Evolutionary conservation across 129 eudicot species (phyloP).

Genomic region (Mikania micrantha): DNA sequence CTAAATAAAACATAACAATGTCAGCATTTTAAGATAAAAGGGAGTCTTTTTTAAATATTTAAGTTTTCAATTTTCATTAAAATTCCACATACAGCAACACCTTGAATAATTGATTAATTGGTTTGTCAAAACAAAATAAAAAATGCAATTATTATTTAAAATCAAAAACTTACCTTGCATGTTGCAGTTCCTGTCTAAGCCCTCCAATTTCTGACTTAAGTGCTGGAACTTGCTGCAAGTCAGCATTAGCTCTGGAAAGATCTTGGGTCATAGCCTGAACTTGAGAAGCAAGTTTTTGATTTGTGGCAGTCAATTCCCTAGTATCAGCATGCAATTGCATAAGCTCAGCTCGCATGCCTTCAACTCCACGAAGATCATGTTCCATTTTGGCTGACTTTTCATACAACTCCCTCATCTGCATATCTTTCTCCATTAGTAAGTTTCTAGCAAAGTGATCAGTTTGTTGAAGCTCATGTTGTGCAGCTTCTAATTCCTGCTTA

Average conservation of each 20-base stretch:
- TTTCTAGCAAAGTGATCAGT: constrained; percentile 58
- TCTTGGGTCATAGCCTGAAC: constrained; percentile 81
- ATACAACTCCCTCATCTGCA: constrained; percentile 73
- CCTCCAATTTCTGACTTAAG: constrained; percentile 72
- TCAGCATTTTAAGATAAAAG: background rate
- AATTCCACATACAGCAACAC: background rate
- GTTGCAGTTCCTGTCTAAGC: constrained; percentile 68
- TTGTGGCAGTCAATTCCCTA: constrained; percentile 60
- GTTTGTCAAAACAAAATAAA: background rate
- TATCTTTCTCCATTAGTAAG: constrained; percentile 58
- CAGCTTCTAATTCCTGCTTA: constrained; percentile 73
- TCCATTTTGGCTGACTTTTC: too few relatives aligned
- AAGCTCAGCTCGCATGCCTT: too few relatives aligned
- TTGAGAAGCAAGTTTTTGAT: constrained; percentile 71
- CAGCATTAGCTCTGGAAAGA: constrained; percentile 57
- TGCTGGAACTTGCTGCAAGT: constrained; percentile 74
- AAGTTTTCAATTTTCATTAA: too few relatives aligned
- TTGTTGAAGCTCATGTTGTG: constrained; percentile 65
- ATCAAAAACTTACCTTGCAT: constrained; percentile 41
- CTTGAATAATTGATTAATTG: background rate
- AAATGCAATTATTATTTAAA: background rate
- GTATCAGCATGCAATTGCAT: constrained; percentile 34
- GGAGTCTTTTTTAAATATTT: background rate
- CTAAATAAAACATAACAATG: constrained; percentile 9
- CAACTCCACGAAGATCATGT: too few relatives aligned